Evolutionary conservation across 176 grass and related monocot species (phyloP).

Genomic region (Puya raimondii): DNA sequence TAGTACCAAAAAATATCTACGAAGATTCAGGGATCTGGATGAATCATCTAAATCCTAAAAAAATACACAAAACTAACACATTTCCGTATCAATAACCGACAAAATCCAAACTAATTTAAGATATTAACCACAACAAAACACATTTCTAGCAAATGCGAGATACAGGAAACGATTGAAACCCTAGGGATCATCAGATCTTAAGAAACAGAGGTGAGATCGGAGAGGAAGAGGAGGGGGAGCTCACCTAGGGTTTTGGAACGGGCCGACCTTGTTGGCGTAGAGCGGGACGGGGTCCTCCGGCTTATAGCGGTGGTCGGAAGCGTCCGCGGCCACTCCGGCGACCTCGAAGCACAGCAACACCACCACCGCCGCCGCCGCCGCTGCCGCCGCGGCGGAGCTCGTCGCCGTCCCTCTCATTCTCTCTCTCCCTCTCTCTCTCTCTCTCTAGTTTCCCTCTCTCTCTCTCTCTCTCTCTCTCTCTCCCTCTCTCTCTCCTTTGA

Average conservation of each 20-base stretch:
- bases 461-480: slow-evolving; percentile 7
- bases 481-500: slow-evolving; percentile 20
- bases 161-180: not conserved
- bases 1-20: not conserved
- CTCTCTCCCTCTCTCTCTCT: slow-evolving; percentile 3
- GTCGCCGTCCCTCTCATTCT: slow-evolving; percentile 37
- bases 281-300: slow-evolving; percentile 52
- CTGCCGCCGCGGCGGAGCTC: slow-evolving; percentile 14
- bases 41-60: slow-evolving; percentile 16
- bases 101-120: slow-evolving; percentile 7
- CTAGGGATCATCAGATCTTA: slow-evolving; percentile 8
- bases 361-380: slow-evolving; percentile 29
- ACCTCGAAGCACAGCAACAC: slow-evolving; percentile 42
- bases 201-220: not conserved
- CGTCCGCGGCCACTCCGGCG: slow-evolving; percentile 52
- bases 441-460: not conserved
- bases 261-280: slow-evolving; percentile 93
- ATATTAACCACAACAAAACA: too few species aligned
- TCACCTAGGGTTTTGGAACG: slow-evolving; percentile 97
- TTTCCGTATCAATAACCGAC: not conserved
- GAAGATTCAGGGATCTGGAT: slow-evolving; percentile 2
- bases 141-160: not conserved
- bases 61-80: slow-evolving; percentile 4
- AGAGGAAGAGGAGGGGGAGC: slow-evolving; percentile 20
- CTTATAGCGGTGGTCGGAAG: slow-evolving; percentile 86